phyloP scores from a whole-genome alignment of 805 yeast genomes.

The Wickerhamiella lipophila region DNA sequence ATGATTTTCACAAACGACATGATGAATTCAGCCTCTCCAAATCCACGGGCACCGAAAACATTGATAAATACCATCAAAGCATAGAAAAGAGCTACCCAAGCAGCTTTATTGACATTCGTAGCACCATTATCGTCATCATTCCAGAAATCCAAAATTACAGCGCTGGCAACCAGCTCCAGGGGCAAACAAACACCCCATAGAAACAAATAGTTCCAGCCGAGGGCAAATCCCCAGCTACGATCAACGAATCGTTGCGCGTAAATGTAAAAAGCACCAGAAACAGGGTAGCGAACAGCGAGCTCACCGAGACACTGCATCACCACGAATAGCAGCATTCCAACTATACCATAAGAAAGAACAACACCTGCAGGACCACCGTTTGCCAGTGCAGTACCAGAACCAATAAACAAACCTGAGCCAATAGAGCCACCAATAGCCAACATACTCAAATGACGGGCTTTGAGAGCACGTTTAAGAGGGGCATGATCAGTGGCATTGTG shows the following conservation, averaged over 20 bases:
- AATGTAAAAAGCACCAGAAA: conserved; percentile 44
- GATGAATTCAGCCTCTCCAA: conserved; percentile 56
- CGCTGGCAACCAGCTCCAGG: conserved; percentile 47
- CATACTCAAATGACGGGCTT: conserved; percentile 28
- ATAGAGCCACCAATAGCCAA: conserved; percentile 69
- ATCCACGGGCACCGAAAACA: conserved; percentile 45
- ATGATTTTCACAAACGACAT: conserved; percentile 45
- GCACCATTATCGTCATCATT: conserved; percentile 27
- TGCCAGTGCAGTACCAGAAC: conserved; percentile 38
- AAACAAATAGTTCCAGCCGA: conserved; percentile 55
- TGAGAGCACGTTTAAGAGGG: conserved; percentile 39
- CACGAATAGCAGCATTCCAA: conserved; percentile 52
- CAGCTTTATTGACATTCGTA: conserved; percentile 36
- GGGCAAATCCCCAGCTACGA: conserved; percentile 51
- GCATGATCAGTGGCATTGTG: conserved; percentile 35
- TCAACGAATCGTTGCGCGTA: conserved; percentile 48
- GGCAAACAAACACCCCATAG: conserved; percentile 53
- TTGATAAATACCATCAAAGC: conserved; percentile 38
- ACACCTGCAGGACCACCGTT: conserved; percentile 43
- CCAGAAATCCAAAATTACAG: conserved; percentile 46
- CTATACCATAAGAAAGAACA: conserved; percentile 45
- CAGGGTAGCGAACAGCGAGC: conserved; percentile 51
- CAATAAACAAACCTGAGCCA: conserved; percentile 59
- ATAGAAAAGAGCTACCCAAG: conserved; percentile 46
- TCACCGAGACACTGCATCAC: conserved; percentile 60